These are phyloP conservation scores for Inga laurina DNA, from an alignment of 306 rosid genomes.

Conservation along the genomic window DNA sequence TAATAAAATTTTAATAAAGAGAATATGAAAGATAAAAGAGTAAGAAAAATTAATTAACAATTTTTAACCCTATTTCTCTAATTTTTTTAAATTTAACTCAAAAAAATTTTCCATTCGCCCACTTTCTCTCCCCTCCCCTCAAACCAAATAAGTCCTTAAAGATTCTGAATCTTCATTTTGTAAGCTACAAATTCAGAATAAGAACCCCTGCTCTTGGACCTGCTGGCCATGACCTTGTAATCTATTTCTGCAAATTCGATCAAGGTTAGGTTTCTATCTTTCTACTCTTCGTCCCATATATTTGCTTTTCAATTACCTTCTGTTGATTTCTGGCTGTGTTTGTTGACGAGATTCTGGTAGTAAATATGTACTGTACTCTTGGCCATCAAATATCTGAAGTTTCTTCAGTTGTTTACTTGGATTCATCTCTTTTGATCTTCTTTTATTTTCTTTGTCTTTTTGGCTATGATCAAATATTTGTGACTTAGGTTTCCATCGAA, in stretches of 20 bases:
- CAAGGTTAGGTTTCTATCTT: neutral
- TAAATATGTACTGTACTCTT: neutral
- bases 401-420: neutral
- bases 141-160: too few species aligned
- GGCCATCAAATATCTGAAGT: neutral
- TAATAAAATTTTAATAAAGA: too few species aligned
- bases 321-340: too few species aligned
- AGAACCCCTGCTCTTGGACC: neutral
- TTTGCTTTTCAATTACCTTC: neutral
- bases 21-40: too few species aligned
- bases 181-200: neutral
- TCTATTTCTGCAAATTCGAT: neutral
- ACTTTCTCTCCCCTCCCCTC: too few species aligned
- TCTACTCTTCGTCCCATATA: neutral
- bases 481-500: too few species aligned
- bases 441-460: neutral
- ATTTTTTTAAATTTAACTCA: too few species aligned
- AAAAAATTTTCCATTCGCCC: too few species aligned
- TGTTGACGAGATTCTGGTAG: too few species aligned
- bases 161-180: neutral
- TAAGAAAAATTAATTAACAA: too few species aligned
- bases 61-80: too few species aligned
- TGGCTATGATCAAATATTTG: neutral
- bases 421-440: neutral
- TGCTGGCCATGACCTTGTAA: neutral